These are phyloP conservation scores for Fagopyrum homotropicum DNA, from an alignment of 148 eudicot species.

Conservation along the genomic window DNA sequence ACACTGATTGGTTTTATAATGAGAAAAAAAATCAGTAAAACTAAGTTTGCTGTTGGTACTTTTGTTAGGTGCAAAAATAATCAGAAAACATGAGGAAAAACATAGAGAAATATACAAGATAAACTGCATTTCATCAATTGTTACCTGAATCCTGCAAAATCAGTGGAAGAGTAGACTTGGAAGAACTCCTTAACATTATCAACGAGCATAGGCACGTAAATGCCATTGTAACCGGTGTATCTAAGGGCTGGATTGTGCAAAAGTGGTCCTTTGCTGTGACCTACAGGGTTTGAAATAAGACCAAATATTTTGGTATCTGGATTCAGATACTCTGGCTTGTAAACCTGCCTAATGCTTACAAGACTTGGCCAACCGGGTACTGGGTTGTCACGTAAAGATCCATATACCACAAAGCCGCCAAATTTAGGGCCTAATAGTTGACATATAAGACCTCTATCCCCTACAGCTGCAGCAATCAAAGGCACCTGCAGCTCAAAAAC, in stretches of 20 bases:
- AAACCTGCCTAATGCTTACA: constrained; percentile 28
- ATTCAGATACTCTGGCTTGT: constrained; percentile 24
- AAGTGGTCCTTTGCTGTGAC: constrained; percentile 47
- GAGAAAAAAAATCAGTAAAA: too few relatives aligned
- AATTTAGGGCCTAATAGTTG: constrained; percentile 43
- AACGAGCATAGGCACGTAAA: constrained; percentile 40
- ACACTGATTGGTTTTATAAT: constrained; percentile 17
- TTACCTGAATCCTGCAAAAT: constrained; percentile 48
- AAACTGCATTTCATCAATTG: not conserved
- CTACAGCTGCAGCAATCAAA: constrained; percentile 32
- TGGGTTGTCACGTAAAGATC: constrained; percentile 14
- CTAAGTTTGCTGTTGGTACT: too few relatives aligned
- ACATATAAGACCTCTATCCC: constrained; percentile 47
- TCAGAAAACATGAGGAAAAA: too few relatives aligned
- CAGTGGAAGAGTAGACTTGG: constrained; percentile 26
- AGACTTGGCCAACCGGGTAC: constrained; percentile 35
- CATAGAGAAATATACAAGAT: not conserved
- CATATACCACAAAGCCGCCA: constrained; percentile 33
- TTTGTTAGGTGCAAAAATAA: too few relatives aligned
- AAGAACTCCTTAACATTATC: constrained; percentile 38
- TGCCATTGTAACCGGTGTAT: constrained; percentile 32
- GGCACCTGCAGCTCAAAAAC: constrained; percentile 34
- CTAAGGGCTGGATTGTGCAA: constrained; percentile 41
- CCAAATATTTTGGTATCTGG: constrained; percentile 40
- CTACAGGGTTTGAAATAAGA: constrained; percentile 38